Evolutionary conservation across 192 early-diverging fungal genomes (phyloP).

Genomic region (Funneliformis geosporum): DNA sequence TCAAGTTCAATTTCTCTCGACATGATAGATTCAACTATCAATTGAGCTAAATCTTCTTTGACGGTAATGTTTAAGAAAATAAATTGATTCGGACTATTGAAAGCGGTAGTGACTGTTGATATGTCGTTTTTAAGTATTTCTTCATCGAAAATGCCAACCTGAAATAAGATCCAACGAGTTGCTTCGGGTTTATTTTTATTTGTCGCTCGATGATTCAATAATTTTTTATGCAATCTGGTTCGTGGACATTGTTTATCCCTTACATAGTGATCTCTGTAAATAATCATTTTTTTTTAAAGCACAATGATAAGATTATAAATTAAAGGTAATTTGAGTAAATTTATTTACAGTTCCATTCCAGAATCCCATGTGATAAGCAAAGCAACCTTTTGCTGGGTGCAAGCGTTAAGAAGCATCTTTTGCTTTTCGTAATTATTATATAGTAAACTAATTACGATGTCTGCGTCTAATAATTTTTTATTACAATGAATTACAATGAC

Average conservation of each 20-base stretch:
- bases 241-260: slow-evolving; percentile 6
- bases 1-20: not conserved
- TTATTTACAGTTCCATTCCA: slow-evolving; percentile 12
- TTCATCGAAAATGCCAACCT: slow-evolving; percentile 17
- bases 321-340: not conserved
- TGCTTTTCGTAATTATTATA: slow-evolving; percentile 20
- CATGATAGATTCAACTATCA: not conserved
- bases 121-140: slow-evolving; percentile 3
- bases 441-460: not conserved
- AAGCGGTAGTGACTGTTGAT: slow-evolving; percentile 14
- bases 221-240: slow-evolving; percentile 1
- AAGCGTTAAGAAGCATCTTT: not conserved
- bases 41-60: slow-evolving; percentile 10
- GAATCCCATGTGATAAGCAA: slow-evolving; percentile 14
- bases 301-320: not conserved
- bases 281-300: not conserved
- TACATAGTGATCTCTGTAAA: not conserved
- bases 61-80: slow-evolving; percentile 16
- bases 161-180: slow-evolving; percentile 17
- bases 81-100: slow-evolving; percentile 9
- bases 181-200: not conserved
- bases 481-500: too few species aligned
- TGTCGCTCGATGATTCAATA: not conserved
- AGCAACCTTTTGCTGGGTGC: not conserved
- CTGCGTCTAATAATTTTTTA: not conserved